Conservation (phyloP, 2,329 filamentous ascomycete genomes). For the Paradendryphiella salina region DNA sequence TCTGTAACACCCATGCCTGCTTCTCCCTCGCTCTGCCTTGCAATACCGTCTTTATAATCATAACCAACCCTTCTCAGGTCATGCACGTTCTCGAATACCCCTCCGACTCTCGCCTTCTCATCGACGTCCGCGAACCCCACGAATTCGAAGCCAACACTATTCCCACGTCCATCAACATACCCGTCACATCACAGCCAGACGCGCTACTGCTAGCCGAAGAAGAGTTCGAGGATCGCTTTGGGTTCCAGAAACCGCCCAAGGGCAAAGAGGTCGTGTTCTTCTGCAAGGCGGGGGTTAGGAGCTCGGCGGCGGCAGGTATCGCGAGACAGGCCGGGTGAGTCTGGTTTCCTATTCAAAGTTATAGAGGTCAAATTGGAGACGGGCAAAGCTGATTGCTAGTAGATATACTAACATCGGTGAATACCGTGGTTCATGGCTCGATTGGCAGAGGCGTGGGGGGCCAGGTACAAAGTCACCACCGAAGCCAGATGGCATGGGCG, state of each 20-base stretch:
- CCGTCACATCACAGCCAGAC: slow-evolving; percentile 75
- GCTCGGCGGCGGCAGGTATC: slow-evolving; percentile 73
- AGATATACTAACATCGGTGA: slow-evolving; percentile 69
- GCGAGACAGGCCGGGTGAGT: slow-evolving; percentile 76
- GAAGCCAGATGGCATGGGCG: slow-evolving; percentile 21
- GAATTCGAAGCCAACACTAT: slow-evolving; percentile 70
- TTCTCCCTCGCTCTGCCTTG: background rate
- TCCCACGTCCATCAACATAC: slow-evolving; percentile 80
- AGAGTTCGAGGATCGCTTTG: slow-evolving; percentile 83
- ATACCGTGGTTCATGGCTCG: slow-evolving; percentile 76
- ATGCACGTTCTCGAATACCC: slow-evolving; percentile 40
- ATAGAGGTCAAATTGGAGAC: background rate
- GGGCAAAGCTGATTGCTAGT: background rate
- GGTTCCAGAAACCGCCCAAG: slow-evolving; percentile 56
- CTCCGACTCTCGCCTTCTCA: slow-evolving; percentile 38
- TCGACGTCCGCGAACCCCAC: slow-evolving; percentile 71
- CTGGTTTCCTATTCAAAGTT: background rate
- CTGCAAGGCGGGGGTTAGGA: slow-evolving; percentile 88
- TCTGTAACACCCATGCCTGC: too few species aligned
- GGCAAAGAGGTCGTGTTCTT: slow-evolving; percentile 67
- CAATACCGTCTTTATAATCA: too few species aligned
- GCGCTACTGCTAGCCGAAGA: slow-evolving; percentile 73
- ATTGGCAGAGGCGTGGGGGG: slow-evolving; percentile 78
- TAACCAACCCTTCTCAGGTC: slow-evolving; percentile 21
- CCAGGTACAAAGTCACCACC: slow-evolving; percentile 41